Conservation (phyloP, 2,329 filamentous ascomycete genomes). For the Chrysoporthe cubensis region DNA sequence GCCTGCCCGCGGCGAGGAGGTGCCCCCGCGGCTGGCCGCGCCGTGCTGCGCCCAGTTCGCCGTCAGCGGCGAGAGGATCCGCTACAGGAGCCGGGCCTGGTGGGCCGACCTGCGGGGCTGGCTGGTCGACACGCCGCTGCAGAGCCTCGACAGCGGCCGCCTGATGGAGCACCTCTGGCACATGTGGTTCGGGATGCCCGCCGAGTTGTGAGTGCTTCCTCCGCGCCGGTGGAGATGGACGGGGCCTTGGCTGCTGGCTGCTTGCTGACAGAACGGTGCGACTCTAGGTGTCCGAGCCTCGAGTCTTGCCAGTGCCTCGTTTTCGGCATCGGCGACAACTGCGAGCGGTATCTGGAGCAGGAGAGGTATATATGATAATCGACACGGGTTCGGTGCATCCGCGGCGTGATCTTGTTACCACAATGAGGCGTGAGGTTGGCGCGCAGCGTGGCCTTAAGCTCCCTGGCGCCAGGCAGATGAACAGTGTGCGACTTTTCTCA, state of each 20-base stretch:
- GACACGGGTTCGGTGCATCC: too few species aligned
- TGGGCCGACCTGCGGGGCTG: slow-evolving; percentile 53
- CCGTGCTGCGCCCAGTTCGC: slow-evolving; percentile 61
- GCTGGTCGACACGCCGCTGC: slow-evolving; percentile 49
- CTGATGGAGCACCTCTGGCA: slow-evolving; percentile 60
- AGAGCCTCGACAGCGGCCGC: slow-evolving; percentile 49
- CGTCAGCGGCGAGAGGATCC: slow-evolving; percentile 49
- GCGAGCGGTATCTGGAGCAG: slow-evolving; percentile 29
- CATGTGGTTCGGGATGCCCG: slow-evolving; percentile 40
- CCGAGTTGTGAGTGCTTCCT: slow-evolving; percentile 28
- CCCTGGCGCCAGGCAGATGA: neutral
- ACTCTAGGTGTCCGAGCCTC: slow-evolving; percentile 30
- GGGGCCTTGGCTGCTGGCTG: neutral
- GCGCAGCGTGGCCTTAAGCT: neutral
- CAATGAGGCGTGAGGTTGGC: neutral
- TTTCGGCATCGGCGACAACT: slow-evolving; percentile 32
- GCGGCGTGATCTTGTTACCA: neutral
- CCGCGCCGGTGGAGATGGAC: neutral
- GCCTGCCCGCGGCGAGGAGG: slow-evolving; percentile 29
- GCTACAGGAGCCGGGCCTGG: slow-evolving; percentile 43
- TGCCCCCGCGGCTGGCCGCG: slow-evolving; percentile 44
- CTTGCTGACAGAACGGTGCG: neutral
- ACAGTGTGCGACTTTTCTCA: too few species aligned
- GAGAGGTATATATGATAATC: slow-evolving; percentile 20
- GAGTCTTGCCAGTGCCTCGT: slow-evolving; percentile 32